Percentiles rank a stretch among this genome's conserved stretches.
Conservation (phyloP, 1,284 basidiomycete species). For the Papiliotrema flavescens region DNA sequence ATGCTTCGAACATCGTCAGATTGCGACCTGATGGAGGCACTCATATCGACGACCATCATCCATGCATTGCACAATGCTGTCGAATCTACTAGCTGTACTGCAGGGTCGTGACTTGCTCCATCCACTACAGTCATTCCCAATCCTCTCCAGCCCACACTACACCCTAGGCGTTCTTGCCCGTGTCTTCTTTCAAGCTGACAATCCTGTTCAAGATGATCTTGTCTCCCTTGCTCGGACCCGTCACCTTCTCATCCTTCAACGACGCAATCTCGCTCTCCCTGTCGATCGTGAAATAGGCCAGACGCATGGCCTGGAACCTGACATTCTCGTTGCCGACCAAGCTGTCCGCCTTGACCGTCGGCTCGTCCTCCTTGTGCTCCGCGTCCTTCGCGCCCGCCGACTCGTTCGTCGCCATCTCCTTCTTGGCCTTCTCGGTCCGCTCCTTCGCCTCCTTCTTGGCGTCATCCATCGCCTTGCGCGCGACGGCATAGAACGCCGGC, state of each 20-base stretch:
- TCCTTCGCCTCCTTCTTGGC: slow-evolving; percentile 65
- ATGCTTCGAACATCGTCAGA: no score
- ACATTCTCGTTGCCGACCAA: slow-evolving; percentile 89
- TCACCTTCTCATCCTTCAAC: slow-evolving; percentile 57
- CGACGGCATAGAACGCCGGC: slow-evolving; percentile 81
- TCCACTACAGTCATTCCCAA: neutral
- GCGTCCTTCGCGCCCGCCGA: slow-evolving; percentile 31
- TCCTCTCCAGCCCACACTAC: neutral
- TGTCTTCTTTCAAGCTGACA: slow-evolving; percentile 93
- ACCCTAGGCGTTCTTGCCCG: slow-evolving; percentile 61
- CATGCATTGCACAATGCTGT: no score
- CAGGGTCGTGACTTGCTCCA: neutral
- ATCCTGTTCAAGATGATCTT: slow-evolving; percentile 86
- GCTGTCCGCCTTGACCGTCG: slow-evolving; percentile 67
- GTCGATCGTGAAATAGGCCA: slow-evolving; percentile 94
- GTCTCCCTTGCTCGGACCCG: slow-evolving; percentile 63
- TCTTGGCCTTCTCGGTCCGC: slow-evolving; percentile 59
- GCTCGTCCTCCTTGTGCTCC: slow-evolving; percentile 54
- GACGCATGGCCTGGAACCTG: slow-evolving; percentile 92
- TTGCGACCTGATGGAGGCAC: no score
- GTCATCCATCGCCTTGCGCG: slow-evolving; percentile 63
- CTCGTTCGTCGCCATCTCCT: slow-evolving; percentile 42
- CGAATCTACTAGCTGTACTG: no score
- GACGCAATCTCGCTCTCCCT: slow-evolving; percentile 69
- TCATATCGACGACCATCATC: no score